Conservation (phyloP, 192 early-diverging fungal genomes). For the Coemansia erecta region DNA sequence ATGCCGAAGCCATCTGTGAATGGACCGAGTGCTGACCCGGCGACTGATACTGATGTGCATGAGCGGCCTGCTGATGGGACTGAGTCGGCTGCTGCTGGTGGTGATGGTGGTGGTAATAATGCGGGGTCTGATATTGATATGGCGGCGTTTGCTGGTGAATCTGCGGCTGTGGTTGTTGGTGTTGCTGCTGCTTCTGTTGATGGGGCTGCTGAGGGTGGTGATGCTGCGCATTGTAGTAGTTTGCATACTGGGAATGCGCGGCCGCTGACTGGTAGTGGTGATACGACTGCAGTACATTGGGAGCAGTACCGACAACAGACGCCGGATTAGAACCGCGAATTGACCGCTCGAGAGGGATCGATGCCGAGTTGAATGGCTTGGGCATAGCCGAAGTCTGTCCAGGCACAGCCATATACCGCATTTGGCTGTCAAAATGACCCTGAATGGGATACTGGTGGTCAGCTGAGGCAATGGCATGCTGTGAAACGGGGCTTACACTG, state of each 20-base stretch:
- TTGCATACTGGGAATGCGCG: background rate
- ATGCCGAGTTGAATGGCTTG: constrained; percentile 15
- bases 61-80: constrained; percentile 5
- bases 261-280: constrained; percentile 17
- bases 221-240: constrained; percentile 3
- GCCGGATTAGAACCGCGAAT: constrained; percentile 15
- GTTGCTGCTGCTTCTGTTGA: constrained; percentile 1
- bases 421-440: constrained; percentile 41
- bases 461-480: constrained; percentile 39
- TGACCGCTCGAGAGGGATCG: constrained; percentile 27
- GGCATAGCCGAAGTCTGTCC: constrained; percentile 36
- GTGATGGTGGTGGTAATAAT: background rate
- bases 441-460: constrained; percentile 29
- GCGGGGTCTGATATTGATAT: constrained; percentile 12
- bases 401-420: constrained; percentile 52
- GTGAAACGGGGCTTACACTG: constrained; percentile 42
- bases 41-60: constrained; percentile 9
- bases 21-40: constrained; percentile 24
- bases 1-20: constrained; percentile 28
- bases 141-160: constrained; percentile 1
- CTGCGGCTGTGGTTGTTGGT: constrained; percentile 20
- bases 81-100: constrained; percentile 10
- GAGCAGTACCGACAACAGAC: background rate
- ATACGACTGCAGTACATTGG: constrained; percentile 11
- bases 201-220: constrained; percentile 17